Percentiles rank a stretch among this genome's conserved stretches.
Conservation (phyloP, 2,329 filamentous ascomycete species). For the Neonectria hederae region DNA sequence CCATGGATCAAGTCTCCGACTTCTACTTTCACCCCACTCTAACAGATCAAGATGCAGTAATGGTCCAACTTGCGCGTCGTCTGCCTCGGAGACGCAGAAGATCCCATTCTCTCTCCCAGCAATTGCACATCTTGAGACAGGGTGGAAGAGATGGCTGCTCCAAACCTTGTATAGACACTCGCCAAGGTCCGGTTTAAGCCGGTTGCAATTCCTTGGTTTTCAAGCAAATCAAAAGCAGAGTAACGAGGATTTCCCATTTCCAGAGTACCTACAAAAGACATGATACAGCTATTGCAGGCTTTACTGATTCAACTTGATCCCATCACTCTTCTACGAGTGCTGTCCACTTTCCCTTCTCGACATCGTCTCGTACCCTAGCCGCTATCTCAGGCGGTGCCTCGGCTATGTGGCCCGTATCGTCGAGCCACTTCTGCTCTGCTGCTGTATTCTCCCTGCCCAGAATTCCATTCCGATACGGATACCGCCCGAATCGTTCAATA, state of each 20-base stretch:
- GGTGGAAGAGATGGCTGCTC: neutral
- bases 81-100: neutral
- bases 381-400: neutral
- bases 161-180: neutral
- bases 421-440: neutral
- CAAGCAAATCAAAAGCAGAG: neutral
- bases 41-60: neutral
- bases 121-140: neutral
- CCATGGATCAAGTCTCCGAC: neutral
- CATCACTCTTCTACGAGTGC: neutral
- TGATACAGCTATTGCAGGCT: no score
- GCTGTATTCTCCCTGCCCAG: neutral
- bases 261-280: no score
- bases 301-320: no score
- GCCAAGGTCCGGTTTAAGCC: neutral
- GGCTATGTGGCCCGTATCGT: neutral
- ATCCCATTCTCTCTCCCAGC: neutral
- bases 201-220: neutral
- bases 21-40: neutral
- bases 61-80: neutral
- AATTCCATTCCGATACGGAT: neutral
- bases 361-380: neutral
- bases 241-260: neutral
- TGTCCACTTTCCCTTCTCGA: neutral
- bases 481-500: neutral